phyloP scores from a whole-genome alignment of 768 basidiomycete species.

The Pisolithus orientalis region DNA sequence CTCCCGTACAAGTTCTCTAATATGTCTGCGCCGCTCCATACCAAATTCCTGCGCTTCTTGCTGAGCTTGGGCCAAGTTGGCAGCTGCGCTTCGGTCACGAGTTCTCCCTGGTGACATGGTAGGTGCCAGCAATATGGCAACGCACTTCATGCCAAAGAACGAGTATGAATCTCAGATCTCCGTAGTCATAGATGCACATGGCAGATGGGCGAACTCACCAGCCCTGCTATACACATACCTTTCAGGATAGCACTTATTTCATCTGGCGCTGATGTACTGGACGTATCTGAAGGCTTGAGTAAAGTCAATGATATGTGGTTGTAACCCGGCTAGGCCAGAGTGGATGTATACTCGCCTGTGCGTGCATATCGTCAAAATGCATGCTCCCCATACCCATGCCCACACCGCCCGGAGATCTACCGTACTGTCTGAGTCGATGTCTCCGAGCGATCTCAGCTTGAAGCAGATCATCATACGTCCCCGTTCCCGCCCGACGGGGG shows the following conservation, averaged over 20 bases:
- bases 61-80: conserved; percentile 55
- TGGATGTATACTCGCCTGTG: not conserved
- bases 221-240: not conserved
- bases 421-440: not conserved
- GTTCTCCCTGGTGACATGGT: conserved; percentile 25
- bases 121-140: not conserved
- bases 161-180: not conserved
- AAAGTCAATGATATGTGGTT: not conserved
- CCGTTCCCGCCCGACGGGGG: not conserved
- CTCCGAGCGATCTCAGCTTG: not conserved
- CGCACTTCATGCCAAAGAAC: not conserved
- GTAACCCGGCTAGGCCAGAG: not conserved
- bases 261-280: not conserved
- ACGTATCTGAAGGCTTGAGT: not conserved
- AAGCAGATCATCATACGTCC: not conserved
- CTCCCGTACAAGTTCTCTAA: conserved; percentile 44
- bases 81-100: conserved; percentile 43
- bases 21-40: conserved; percentile 43
- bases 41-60: conserved; percentile 52
- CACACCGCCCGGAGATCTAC: not conserved
- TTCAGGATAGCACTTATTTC: not conserved
- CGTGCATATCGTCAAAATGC: not conserved
- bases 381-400: not conserved
- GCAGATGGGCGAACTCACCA: not conserved
- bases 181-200: not conserved